Base-by-base conservation (phyloP, 192 early-diverging fungal genomes). In the Gaertneriomyces semiglobifer region DNA sequence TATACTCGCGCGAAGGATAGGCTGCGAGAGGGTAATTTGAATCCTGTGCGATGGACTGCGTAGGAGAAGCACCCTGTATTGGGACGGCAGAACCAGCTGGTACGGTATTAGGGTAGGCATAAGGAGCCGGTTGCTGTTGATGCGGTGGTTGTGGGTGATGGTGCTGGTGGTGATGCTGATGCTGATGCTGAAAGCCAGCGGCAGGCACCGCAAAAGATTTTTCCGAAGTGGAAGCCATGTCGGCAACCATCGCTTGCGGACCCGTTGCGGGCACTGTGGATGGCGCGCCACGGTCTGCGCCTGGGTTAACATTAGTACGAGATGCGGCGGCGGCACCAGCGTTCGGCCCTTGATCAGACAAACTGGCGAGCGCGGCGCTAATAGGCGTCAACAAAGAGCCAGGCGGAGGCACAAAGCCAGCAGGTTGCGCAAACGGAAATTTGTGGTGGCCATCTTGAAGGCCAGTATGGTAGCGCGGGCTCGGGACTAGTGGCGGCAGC, bases 401-500 rank as follows among this genome's bases (percentile, higher is more conserved):
- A 10, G 64, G 71, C 11, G 65, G 60, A 6, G 65, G 44, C n/a
- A 61, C 69, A 12, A 57, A 57, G 25, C 39, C 45, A 33, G 20
- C 55, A 14, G 55, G 55, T 14, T 55, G 53, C 6, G 41, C 50
- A 51, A 74, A 69, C 1, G 41, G 20, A 56, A 65, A 69, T 6
- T 12, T 6, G 19, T 72, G 64, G n/a, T 12, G 55, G 11, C 48
- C 18, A 50, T 50, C 48, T 38, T 14, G 12, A 38, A 38, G 4
- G 44, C 60, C 14, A 7, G 43, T 58, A 38, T 48, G 14, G 58
- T 33, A 66, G 42, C 71, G 56, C 11, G 71, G 60, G 8, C 43
- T 60, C 14, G 69, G 69, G 6, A 40, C 16, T 12, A 68, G 64
- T 12, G 92, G 88, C 41, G 92, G 92, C 69, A 93, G 90, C 18